These are phyloP conservation scores for Claviceps humidiphila DNA, from an alignment of 2,329 filamentous ascomycete species.

Conservation along the genomic window DNA sequence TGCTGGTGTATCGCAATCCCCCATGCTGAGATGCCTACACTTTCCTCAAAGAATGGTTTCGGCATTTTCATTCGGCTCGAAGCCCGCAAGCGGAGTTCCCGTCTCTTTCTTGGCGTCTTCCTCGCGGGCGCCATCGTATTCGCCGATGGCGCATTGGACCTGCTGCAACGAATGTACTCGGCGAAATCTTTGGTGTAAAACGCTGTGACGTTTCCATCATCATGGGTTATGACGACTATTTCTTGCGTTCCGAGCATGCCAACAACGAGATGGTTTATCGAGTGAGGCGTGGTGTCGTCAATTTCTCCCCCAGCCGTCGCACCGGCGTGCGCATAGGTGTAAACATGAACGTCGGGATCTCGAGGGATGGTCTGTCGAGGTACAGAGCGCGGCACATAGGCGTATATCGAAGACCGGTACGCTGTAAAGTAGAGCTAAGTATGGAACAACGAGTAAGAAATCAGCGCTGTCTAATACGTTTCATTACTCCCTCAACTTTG, in stretches of 20 bases:
- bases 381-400: constrained; percentile 37
- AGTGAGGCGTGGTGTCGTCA: constrained; percentile 38
- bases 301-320: constrained; percentile 38
- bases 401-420: constrained; percentile 42
- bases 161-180: constrained; percentile 25
- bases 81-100: too few relatives aligned
- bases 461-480: constrained; percentile 1
- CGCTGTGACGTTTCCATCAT: constrained; percentile 62
- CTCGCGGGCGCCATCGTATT: too few relatives aligned
- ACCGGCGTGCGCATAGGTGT: constrained; percentile 27
- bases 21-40: constrained; percentile 74
- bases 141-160: constrained; percentile 1
- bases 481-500: too few relatives aligned
- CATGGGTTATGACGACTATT: constrained; percentile 52
- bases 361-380: constrained; percentile 33
- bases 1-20: constrained; percentile 69
- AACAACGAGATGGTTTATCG: constrained; percentile 55
- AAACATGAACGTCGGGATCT: constrained; percentile 36
- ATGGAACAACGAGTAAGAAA: neutral
- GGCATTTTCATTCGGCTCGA: constrained; percentile 9
- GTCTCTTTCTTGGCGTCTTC: constrained; percentile 4
- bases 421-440: constrained; percentile 46
- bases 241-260: constrained; percentile 59
- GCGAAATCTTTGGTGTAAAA: constrained; percentile 49
- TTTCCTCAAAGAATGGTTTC: constrained; percentile 55